Conservation (phyloP, 768 basidiomycete species). For the Boletus patriciae region DNA sequence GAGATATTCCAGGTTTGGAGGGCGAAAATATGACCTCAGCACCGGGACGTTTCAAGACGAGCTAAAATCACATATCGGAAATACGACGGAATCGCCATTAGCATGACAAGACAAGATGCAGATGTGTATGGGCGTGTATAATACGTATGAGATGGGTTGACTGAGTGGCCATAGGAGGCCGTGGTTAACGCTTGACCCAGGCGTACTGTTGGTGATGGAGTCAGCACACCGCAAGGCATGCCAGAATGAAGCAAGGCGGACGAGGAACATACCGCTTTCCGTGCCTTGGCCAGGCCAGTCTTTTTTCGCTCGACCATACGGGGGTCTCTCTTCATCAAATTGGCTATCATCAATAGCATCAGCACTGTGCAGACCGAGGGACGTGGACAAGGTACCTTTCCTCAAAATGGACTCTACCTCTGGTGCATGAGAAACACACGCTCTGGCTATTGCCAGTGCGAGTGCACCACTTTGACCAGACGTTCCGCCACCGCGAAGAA, state of each 20-base stretch:
- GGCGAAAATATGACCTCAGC: no score
- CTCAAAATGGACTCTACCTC: slow-evolving; percentile 57
- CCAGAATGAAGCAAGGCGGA: neutral
- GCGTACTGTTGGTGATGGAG: slow-evolving; percentile 55
- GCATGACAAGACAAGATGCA: no score
- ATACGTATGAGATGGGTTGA: neutral
- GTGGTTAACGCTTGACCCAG: slow-evolving; percentile 80
- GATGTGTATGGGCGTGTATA: neutral
- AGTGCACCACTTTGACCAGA: slow-evolving; percentile 30
- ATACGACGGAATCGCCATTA: neutral
- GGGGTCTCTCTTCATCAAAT: slow-evolving; percentile 86
- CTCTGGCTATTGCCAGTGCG: slow-evolving; percentile 73
- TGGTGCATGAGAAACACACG: slow-evolving; percentile 68
- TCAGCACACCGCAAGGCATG: slow-evolving; percentile 3
- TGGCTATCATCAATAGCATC: slow-evolving; percentile 49
- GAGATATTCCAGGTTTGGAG: neutral
- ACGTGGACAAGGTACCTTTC: slow-evolving; percentile 50
- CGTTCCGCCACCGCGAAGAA: slow-evolving; percentile 33
- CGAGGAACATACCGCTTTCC: slow-evolving; percentile 71
- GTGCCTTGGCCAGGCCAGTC: slow-evolving; percentile 87
- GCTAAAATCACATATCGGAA: neutral
- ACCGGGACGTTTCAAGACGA: neutral
- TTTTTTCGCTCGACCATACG: slow-evolving; percentile 99
- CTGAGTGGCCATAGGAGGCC: neutral
- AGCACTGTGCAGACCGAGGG: neutral